phyloP scores from a whole-genome alignment of 2,329 filamentous ascomycete species.

The Ceratocystis papillata region DNA sequence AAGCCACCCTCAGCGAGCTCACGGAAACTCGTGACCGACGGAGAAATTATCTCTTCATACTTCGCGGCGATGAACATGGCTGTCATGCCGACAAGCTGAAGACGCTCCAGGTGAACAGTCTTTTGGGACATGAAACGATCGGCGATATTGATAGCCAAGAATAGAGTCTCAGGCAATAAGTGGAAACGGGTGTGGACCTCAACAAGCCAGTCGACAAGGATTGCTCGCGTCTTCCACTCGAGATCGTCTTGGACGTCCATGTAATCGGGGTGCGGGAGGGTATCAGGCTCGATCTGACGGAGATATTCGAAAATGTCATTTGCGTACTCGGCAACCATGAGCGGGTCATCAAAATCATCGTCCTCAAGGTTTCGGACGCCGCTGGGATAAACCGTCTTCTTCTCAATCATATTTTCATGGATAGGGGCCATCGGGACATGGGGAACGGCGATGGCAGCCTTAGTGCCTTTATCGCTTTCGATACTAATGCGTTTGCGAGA shows the following conservation, averaged over 20 bases:
- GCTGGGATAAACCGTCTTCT: constrained; percentile 27
- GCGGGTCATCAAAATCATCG: constrained; percentile 83
- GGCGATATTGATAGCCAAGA: constrained; percentile 95
- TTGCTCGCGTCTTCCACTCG: constrained; percentile 97
- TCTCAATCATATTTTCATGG: constrained; percentile 28
- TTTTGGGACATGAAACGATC: constrained; percentile 94
- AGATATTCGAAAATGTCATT: constrained; percentile 96
- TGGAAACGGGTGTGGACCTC: constrained; percentile 97
- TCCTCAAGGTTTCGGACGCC: constrained; percentile 59
- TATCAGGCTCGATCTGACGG: constrained; percentile 67
- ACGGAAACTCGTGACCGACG: constrained; percentile 92
- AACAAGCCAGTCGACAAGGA: constrained; percentile 94
- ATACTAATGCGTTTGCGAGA: constrained; percentile 43
- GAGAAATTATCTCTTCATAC: constrained; percentile 95
- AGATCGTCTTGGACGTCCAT: constrained; percentile 91
- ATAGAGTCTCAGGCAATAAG: constrained; percentile 88
- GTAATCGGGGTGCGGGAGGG: constrained; percentile 80
- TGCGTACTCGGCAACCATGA: constrained; percentile 97
- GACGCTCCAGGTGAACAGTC: constrained; percentile 87
- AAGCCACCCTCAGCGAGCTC: constrained; percentile 96
- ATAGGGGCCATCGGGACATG: constrained; percentile 26
- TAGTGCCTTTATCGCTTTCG: constrained; percentile 41
- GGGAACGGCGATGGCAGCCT: constrained; percentile 21
- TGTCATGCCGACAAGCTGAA: constrained; percentile 92
- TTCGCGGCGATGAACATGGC: constrained; percentile 99